Conservation (phyloP, 2,329 filamentous ascomycete species). For the Trichoderma sp. region DNA sequence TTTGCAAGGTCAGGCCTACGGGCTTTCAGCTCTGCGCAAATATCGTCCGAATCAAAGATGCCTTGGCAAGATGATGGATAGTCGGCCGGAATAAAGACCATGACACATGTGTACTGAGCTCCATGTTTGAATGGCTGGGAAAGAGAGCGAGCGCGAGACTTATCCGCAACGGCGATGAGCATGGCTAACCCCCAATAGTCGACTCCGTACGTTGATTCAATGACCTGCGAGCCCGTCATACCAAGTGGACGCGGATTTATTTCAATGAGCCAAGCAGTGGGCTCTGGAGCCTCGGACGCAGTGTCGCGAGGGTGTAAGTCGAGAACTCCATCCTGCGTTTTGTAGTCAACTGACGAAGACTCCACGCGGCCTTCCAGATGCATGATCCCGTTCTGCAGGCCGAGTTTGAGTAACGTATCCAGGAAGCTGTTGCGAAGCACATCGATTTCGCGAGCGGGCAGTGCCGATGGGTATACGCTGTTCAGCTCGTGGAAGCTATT, state of each 20-base stretch:
- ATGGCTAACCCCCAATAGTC: slow-evolving; percentile 21
- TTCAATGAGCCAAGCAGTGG: slow-evolving; percentile 18
- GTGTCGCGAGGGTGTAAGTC: not conserved
- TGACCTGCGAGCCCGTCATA: slow-evolving; percentile 18
- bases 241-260: slow-evolving; percentile 25
- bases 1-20: not conserved
- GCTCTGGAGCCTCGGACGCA: not conserved
- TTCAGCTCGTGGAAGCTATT: slow-evolving; percentile 17
- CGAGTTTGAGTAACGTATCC: not conserved
- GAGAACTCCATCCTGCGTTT: not conserved
- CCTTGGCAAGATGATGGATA: not conserved
- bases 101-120: slow-evolving; percentile 17
- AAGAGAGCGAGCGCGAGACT: slow-evolving; percentile 14
- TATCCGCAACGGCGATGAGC: slow-evolving; percentile 15
- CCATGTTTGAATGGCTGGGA: slow-evolving; percentile 21
- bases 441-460: not conserved
- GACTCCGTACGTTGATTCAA: slow-evolving; percentile 23
- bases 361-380: not conserved
- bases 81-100: slow-evolving; percentile 17
- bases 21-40: not conserved
- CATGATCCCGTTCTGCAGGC: not conserved
- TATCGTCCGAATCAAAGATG: not conserved
- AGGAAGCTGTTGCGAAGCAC: not conserved
- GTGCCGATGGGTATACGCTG: slow-evolving; percentile 16
- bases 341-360: not conserved